phyloP scores from a whole-genome alignment of 2,329 filamentous ascomycete species.

The Apiospora saccharicola region DNA sequence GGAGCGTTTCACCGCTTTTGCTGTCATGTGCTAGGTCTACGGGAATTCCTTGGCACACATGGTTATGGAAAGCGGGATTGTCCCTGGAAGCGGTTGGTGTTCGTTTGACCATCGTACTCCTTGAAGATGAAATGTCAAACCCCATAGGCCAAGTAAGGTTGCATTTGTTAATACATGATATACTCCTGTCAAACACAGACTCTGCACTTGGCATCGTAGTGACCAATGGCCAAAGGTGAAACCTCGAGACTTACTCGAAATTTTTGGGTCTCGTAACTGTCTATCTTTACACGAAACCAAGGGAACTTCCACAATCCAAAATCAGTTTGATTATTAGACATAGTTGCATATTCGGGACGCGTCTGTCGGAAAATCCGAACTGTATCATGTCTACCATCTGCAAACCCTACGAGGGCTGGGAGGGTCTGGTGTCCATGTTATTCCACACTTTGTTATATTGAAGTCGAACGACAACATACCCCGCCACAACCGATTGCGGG shows the following conservation, averaged over 20 bases:
- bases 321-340: background rate
- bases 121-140: background rate
- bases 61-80: background rate
- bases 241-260: background rate
- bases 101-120: background rate
- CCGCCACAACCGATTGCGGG: conserved; percentile 12
- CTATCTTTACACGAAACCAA: conserved; percentile 8
- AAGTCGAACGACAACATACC: conserved; percentile 8
- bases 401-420: background rate
- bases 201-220: background rate
- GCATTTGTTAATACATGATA: background rate
- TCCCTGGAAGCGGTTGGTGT: background rate
- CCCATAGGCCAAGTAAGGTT: background rate
- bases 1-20: background rate
- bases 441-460: background rate
- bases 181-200: background rate
- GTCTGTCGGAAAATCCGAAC: background rate
- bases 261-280: background rate
- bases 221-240: background rate
- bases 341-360: background rate
- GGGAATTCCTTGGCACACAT: background rate
- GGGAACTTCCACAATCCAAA: background rate
- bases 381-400: background rate
- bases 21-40: background rate
- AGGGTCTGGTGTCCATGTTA: background rate